Evolutionary conservation across 1,284 basidiomycete genomes (phyloP), one percentile per base, ranked within the genome.

Genomic region (Moesziomyces aphidis): DNA sequence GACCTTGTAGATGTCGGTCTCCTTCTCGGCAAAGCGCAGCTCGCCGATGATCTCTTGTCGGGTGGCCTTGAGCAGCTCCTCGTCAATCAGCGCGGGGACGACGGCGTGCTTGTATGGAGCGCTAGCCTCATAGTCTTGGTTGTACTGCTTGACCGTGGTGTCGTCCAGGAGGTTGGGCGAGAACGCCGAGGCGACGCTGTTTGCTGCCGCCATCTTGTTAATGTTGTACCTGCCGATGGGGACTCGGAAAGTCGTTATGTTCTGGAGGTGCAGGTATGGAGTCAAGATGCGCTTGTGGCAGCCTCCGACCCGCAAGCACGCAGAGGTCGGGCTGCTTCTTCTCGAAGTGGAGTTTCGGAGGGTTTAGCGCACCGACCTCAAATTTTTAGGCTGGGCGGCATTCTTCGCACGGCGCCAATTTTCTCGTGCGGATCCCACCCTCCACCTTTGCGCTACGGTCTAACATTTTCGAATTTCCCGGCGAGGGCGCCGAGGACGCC

Each of bases 1-100:
- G 78, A 99, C 93, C 89, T 95, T 96, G 90, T 98, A 99, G 77
- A 99, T 99, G 83, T 99, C 96, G 7, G 96, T 99, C 88, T 98
- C 94, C 87, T 97, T 99, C 86, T 95, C 92, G 8, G 94, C 91
- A 85, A 97, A 98, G 79, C 90, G 92, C 81, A 99, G 90, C 78
- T 97, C 91, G 47, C 88, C 87, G 73, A 94, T 87, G 78, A 95
- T 88, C 83, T 94, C 92, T 75, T 92, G 89, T 85, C 92, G 92
- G 56, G 93, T 92, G 34, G 88, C 88, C 69, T 87, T 87, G 58
- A 96, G 88, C 31, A 97, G 88, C 22, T 92, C 91, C 78, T 96
- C 92, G 80, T 91, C 90, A 86, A 98, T 92, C 26, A 99, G 88
- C 70, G 91, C 90, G 50, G 92, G 89, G 53, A 97, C 88, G 59